Base-by-base conservation (phyloP, 345 rosid genomes). In the Eucalyptus globulus region DNA sequence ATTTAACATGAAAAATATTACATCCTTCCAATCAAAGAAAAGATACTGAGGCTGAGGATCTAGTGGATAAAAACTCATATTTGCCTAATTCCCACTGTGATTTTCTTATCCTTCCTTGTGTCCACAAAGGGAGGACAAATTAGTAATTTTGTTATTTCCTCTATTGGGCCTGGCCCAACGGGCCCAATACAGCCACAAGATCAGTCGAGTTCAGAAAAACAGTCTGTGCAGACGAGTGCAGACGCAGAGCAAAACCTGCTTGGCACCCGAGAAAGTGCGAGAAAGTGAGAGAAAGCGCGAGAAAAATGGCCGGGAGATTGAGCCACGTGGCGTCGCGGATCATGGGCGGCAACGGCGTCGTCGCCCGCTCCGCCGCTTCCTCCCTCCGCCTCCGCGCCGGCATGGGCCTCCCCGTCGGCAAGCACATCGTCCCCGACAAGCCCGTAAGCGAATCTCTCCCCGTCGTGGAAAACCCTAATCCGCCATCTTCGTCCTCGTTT, bases 361-460 rank as follows among this genome's bases (percentile, higher is more conserved):
- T 95, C 37, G 88, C 94, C 26, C 94, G 99, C 87, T 96, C 99
- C 86, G 93, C 92, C 87, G 95, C 93, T 27, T 95, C 99, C 86
- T 95, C 98, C 44, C 96, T 97, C 44, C 99, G 97, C 58, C 95
- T 93, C 87, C 98, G 98, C 45, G 93, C 99, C 90, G 99, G 99
- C 72, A 96, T 97, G 97, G 99, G 99, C 89, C 96, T 96, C 40
- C 99, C 99, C 37, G 97, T 95, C 88, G 99, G 99, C 72, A 96
- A 95, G 89, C 99, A 97, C 92, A 95, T 97, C 93, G 98, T 98
- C 92, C 99, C 99, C 87, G 93, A 98, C 86, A 96, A 98, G 92
- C 97, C 99, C 21, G 99, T 98, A 86, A 92, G 96, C 92, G 44
- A 19, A 56, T 56, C 62, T 56, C 22, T 80, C 11, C 50, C 37